Evolutionary conservation across 345 rosid species (phyloP), one percentile per base, ranked within the genome.

Genomic region (Brassica rapa): DNA sequence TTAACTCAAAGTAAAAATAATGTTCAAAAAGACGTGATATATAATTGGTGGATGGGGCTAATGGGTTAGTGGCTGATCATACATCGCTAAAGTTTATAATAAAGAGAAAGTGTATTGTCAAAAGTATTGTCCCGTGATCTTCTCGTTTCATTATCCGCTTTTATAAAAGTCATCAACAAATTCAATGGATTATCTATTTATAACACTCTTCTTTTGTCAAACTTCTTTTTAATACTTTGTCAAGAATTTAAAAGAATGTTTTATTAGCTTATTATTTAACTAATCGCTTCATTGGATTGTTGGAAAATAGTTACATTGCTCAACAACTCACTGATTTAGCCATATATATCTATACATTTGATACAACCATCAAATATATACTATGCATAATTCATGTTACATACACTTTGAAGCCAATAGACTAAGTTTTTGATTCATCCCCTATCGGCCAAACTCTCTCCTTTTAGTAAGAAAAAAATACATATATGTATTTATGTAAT

Each of bases 11-110:
- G 30, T 27, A 27, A 27, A 27, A 27, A 3, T 27, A 39, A 39
- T 39, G 11, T 39, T 39, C 12, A 8, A 66, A 66, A 55, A 72
- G 81, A 72, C 77, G 57, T 66, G 30, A 27, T 27, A 27, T 66
- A 78, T 72, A 66, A 72, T 66, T 78, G 63, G 82, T 78, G 82
- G 77, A 72, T 72, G 82, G 77, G 81, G 77, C 71, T 65, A 69
- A 25, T 23, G 66, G 60, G 32, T 60, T 43, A 62, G 80, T 77
- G 80, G 80, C 39, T 27, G 19, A 37, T 37, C 43, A 37, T 53
- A 27, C 53, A 46, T 70, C 57, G 66, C 66, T 66, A 53, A 70
- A 62, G 35, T 8, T 68, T 41, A 15, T 76, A 41, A 27, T 49
- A 62, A 23, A 61, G 63, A 62, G 74, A 62, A 62, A 77, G 8